These are phyloP conservation scores for Zymoseptoria ardabiliae DNA, from an alignment of 2,329 filamentous ascomycete genomes.

Conservation along the genomic window DNA sequence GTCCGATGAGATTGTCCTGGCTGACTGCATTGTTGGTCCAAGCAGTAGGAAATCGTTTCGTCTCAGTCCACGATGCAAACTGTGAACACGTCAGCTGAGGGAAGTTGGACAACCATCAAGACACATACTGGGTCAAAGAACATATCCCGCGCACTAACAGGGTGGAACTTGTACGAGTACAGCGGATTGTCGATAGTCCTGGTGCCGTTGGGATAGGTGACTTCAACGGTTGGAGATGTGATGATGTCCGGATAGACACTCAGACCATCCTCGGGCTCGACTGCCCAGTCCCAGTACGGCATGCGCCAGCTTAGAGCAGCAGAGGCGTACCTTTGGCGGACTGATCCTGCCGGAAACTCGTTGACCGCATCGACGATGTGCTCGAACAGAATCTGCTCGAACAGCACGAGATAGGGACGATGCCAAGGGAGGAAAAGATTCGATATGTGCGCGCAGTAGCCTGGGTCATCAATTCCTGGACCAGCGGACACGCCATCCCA, in stretches of 20 bases:
- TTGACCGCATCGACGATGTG: constrained; percentile 36
- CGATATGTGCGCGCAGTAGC: constrained; percentile 72
- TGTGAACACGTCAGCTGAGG: constrained; percentile 23
- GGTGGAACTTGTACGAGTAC: constrained; percentile 35
- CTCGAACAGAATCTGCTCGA: constrained; percentile 37
- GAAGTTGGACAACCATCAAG: background rate
- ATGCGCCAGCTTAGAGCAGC: constrained; percentile 37
- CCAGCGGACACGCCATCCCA: constrained; percentile 49
- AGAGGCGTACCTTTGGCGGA: constrained; percentile 33
- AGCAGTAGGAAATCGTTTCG: constrained; percentile 49
- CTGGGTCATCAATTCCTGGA: constrained; percentile 49
- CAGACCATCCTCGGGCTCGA: constrained; percentile 26
- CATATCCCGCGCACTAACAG: constrained; percentile 52
- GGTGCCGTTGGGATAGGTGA: constrained; percentile 29
- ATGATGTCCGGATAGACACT: constrained; percentile 35
- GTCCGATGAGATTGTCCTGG: constrained; percentile 51
- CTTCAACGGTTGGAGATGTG: constrained; percentile 31
- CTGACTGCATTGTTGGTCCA: constrained; percentile 42
- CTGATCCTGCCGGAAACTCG: constrained; percentile 32
- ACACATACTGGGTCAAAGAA: constrained; percentile 53
- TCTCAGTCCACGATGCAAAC: constrained; percentile 55
- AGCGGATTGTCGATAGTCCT: constrained; percentile 30
- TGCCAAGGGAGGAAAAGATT: constrained; percentile 78
- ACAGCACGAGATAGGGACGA: constrained; percentile 63
- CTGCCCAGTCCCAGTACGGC: constrained; percentile 46